phyloP scores from a whole-genome alignment of 768 basidiomycete species.

The Leccinum arenicola region DNA sequence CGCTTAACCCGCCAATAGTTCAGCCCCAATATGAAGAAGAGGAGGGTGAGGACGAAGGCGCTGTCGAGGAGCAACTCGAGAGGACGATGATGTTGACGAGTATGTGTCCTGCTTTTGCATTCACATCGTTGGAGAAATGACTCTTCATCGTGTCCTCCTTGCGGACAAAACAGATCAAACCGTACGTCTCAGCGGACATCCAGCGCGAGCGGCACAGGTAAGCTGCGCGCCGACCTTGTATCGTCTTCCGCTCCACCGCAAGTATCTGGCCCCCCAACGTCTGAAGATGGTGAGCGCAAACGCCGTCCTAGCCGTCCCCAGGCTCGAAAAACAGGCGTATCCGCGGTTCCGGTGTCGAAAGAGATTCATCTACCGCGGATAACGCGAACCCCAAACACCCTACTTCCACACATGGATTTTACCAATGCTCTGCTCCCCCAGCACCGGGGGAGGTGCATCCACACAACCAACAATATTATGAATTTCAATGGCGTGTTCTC shows the following conservation, averaged over 20 bases:
- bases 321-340: conserved; percentile 73
- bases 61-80: conserved; percentile 66
- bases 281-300: conserved; percentile 47
- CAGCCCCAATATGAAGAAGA: conserved; percentile 46
- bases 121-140: not conserved
- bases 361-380: conserved; percentile 17
- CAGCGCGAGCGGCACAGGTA: conserved; percentile 14
- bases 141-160: conserved; percentile 7
- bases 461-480: conserved; percentile 77
- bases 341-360: conserved; percentile 33
- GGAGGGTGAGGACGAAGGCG: conserved; percentile 72
- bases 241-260: conserved; percentile 28
- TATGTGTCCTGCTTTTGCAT: conserved; percentile 18
- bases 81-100: conserved; percentile 43
- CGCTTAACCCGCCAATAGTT: conserved; percentile 54
- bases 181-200: conserved; percentile 15
- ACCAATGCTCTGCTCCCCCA: conserved; percentile 42
- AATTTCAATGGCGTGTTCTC: conserved; percentile 82
- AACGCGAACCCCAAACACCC: conserved; percentile 27
- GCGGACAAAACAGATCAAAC: conserved; percentile 19
- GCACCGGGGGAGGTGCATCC: conserved; percentile 49
- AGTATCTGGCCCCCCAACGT: conserved; percentile 16
- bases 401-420: conserved; percentile 40
- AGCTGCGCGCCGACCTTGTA: conserved; percentile 23
- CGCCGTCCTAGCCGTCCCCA: conserved; percentile 76